Percentiles rank a stretch among this genome's conserved stretches.
Conservation (phyloP, 768 basidiomycete genomes). For the Hydnum rufescens region DNA sequence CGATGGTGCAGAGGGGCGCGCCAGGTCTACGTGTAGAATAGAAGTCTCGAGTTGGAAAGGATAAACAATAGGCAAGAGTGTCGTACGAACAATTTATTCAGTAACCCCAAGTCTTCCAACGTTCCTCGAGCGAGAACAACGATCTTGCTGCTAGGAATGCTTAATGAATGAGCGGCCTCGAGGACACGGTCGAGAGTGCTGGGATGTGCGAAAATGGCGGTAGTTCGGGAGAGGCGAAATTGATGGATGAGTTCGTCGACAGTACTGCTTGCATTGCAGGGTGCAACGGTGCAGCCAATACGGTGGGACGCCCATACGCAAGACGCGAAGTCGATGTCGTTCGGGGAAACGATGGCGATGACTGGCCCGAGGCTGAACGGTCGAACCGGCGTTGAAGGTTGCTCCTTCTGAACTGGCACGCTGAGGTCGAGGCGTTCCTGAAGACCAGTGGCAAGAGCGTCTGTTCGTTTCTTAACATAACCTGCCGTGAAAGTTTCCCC, state of each 20-base stretch:
- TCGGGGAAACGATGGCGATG: neutral
- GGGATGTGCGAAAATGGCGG: neutral
- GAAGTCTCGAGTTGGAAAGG: neutral
- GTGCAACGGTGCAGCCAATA: neutral
- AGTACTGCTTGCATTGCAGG: neutral
- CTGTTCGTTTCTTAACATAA: neutral
- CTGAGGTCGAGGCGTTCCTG: no score
- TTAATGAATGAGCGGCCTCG: neutral
- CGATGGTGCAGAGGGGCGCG: constrained; percentile 37
- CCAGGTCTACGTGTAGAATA: neutral
- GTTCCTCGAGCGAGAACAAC: constrained; percentile 29
- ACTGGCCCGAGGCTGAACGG: neutral
- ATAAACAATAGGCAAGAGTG: neutral
- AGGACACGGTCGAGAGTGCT: neutral
- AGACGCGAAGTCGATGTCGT: neutral
- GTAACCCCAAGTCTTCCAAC: no score
- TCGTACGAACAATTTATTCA: no score
- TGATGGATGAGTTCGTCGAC: neutral
- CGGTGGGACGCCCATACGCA: neutral
- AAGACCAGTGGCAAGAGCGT: neutral
- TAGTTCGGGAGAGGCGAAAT: neutral
- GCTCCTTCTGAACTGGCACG: neutral
- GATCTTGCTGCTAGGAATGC: constrained; percentile 5
- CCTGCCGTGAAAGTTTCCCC: neutral
- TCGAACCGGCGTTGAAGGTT: neutral